Conservation (phyloP, 768 basidiomycete genomes). For the Pleurotus salmoneostramineus region DNA sequence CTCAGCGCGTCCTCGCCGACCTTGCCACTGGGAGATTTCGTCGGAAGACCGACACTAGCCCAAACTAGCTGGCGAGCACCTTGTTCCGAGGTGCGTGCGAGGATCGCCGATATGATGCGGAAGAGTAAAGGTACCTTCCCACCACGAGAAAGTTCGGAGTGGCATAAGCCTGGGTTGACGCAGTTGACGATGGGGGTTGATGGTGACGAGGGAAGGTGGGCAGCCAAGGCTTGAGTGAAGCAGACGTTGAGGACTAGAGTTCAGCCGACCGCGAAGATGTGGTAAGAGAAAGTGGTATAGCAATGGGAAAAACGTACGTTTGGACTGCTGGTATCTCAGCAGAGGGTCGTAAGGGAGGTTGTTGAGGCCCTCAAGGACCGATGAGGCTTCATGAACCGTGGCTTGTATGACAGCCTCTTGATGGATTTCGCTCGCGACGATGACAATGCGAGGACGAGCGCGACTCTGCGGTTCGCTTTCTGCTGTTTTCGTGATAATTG, state of each 20-base stretch:
- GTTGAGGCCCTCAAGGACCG: neutral
- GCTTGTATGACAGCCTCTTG: constrained; percentile 22
- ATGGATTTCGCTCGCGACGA: constrained; percentile 41
- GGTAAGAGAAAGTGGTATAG: neutral
- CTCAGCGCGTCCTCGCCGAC: constrained; percentile 18
- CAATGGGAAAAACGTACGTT: constrained; percentile 21
- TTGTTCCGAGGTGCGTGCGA: constrained; percentile 34
- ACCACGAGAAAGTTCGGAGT: constrained; percentile 28
- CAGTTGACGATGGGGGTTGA: constrained; percentile 27
- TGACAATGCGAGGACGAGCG: constrained; percentile 31
- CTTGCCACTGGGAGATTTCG: neutral
- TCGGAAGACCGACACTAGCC: constrained; percentile 22
- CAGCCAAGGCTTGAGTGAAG: constrained; percentile 32
- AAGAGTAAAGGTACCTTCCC: constrained; percentile 13
- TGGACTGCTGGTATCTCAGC: constrained; percentile 26
- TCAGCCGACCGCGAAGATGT: neutral
- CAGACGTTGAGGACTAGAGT: constrained; percentile 34
- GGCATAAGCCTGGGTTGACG: constrained; percentile 38
- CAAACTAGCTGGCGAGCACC: constrained; percentile 30
- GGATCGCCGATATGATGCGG: constrained; percentile 19
- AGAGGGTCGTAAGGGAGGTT: neutral
- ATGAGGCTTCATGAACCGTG: neutral
- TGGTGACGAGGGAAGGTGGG: constrained; percentile 17
- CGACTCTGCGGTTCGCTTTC: constrained; percentile 25
- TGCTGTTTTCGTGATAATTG: constrained; percentile 26